Conservation (phyloP, 257 asterid genomes). For the Coffea canephora region DNA sequence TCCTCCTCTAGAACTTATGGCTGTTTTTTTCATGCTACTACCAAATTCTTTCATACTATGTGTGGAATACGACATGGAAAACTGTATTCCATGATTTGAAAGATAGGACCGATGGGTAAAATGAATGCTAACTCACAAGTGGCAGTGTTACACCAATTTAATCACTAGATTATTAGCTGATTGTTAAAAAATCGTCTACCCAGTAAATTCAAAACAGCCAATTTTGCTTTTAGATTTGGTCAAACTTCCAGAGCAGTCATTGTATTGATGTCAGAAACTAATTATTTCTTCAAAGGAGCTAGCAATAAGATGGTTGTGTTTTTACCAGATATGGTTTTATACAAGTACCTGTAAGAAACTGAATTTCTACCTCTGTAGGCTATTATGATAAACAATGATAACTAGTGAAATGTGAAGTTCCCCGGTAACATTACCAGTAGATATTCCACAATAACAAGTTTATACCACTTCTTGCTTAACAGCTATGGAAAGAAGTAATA, state of each 20-base stretch:
- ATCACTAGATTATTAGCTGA: neutral
- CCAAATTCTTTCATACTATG: neutral
- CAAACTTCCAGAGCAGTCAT: neutral
- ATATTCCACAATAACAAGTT: neutral
- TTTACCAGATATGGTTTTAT: neutral
- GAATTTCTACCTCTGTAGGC: neutral
- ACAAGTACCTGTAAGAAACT: neutral
- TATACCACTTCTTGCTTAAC: neutral
- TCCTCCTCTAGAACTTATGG: neutral
- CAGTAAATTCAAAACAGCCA: neutral
- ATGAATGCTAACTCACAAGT: neutral
- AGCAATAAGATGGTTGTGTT: neutral
- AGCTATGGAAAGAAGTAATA: neutral
- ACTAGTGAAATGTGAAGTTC: neutral
- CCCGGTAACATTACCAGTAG: neutral
- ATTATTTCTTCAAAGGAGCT: neutral
- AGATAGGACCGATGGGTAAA: neutral
- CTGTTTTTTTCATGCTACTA: neutral
- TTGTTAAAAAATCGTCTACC: neutral
- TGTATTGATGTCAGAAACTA: neutral
- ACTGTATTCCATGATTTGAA: neutral
- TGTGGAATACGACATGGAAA: neutral
- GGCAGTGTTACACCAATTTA: neutral
- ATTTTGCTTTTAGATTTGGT: neutral
- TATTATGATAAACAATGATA: neutral